phyloP scores from a whole-genome alignment of 2,329 filamentous ascomycete species.

The Ophiostoma australiae region DNA sequence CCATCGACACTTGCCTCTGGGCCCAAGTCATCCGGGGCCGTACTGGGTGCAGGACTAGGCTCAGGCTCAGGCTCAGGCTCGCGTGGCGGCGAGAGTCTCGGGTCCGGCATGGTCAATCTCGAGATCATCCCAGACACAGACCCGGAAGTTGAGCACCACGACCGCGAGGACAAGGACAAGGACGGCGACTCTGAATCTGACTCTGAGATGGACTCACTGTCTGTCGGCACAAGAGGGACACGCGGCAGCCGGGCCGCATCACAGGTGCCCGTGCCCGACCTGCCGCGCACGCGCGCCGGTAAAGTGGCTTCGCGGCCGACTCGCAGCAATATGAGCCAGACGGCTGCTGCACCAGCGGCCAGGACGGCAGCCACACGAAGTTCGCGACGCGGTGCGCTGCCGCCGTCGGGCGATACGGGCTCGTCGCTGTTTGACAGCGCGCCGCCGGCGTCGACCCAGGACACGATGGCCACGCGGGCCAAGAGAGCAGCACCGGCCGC shows the following conservation, averaged over 20 bases:
- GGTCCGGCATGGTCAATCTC: conserved; percentile 14
- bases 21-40: not conserved
- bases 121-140: conserved; percentile 26
- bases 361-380: conserved; percentile 17
- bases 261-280: conserved; percentile 26
- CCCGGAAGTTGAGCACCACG: conserved; percentile 26
- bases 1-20: not conserved
- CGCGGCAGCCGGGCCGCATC: conserved; percentile 24
- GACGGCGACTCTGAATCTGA: not conserved
- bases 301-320: conserved; percentile 34
- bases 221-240: conserved; percentile 1
- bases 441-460: conserved; percentile 24
- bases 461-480: conserved; percentile 32
- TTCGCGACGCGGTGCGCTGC: not conserved
- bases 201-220: not conserved
- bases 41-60: not conserved
- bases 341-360: conserved; percentile 27
- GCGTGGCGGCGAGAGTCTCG: not conserved
- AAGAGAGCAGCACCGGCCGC: conserved; percentile 29
- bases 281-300: conserved; percentile 33
- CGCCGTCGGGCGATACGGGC: conserved; percentile 11
- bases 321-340: conserved; percentile 28
- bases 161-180: conserved; percentile 21
- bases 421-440: conserved; percentile 26
- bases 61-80: conserved; percentile 5